Conservation (phyloP, 2,329 filamentous ascomycete genomes). For the Teratosphaeria viscida region DNA sequence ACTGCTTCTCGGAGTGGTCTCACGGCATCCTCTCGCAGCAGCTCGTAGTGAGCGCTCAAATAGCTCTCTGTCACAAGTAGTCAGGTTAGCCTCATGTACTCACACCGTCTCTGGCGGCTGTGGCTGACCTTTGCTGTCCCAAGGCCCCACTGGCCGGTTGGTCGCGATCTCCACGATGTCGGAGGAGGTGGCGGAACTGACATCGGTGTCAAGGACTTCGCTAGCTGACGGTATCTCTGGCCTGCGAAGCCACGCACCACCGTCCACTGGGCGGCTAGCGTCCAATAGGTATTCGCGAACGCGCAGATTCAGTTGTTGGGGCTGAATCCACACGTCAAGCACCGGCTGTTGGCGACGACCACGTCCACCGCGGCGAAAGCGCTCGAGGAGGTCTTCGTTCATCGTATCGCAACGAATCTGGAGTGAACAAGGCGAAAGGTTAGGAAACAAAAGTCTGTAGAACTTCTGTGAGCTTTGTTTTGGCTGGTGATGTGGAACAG, state of each 20-base stretch:
- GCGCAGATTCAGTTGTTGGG: constrained; percentile 16
- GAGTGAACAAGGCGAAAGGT: not conserved
- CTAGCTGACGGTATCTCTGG: constrained; percentile 46
- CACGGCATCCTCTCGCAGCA: constrained; percentile 65
- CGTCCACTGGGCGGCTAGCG: constrained; percentile 5
- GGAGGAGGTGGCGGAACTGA: constrained; percentile 5
- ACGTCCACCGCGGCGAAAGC: constrained; percentile 8
- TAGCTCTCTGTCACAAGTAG: constrained; percentile 44
- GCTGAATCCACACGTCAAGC: constrained; percentile 11
- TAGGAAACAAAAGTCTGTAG: not conserved
- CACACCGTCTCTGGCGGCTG: not conserved
- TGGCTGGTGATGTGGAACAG: not conserved
- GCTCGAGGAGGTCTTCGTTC: constrained; percentile 22
- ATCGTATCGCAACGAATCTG: constrained; percentile 5
- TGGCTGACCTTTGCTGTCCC: constrained; percentile 38
- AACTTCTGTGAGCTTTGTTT: not conserved
- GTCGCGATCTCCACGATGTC: constrained; percentile 12
- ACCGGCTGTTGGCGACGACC: not conserved
- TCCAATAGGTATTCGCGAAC: constrained; percentile 20
- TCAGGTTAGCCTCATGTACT: constrained; percentile 1
- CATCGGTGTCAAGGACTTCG: constrained; percentile 38
- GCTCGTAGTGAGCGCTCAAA: constrained; percentile 60
- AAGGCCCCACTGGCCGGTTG: constrained; percentile 49
- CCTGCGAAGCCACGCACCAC: constrained; percentile 19
- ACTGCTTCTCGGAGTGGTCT: constrained; percentile 60